Conservation (phyloP, 2,329 filamentous ascomycete species). For the Colletotrichum trifolii region DNA sequence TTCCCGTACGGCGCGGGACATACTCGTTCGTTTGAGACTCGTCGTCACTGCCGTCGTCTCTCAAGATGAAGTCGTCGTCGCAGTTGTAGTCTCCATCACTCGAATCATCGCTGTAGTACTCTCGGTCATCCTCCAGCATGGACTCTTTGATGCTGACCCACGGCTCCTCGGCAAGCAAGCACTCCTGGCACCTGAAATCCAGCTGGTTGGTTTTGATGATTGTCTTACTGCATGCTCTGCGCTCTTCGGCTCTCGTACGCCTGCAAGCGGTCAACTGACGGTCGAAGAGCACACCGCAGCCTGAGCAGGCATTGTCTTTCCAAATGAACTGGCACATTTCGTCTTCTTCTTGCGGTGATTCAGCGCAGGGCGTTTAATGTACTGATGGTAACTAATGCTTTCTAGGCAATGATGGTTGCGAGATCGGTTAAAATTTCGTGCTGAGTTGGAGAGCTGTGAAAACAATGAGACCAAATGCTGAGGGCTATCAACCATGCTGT, state of each 20-base stretch:
- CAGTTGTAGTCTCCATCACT: neutral
- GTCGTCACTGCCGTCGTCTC: neutral
- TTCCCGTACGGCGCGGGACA: neutral
- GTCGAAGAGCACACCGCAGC: conserved; percentile 11
- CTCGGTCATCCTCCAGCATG: neutral
- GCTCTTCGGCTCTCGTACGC: neutral
- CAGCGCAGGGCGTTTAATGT: neutral
- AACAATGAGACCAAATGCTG: too few species aligned
- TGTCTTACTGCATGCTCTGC: neutral
- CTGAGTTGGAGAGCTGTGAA: too few species aligned
- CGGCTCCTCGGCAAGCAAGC: neutral
- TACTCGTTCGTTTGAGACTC: neutral
- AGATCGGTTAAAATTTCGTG: too few species aligned
- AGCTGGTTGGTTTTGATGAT: neutral
- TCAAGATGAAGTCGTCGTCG: neutral
- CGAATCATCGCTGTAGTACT: neutral
- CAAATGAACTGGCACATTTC: conserved; percentile 21
- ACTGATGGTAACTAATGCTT: neutral
- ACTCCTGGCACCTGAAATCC: neutral
- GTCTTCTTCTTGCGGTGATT: neutral
- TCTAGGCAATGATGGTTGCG: neutral
- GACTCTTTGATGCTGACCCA: neutral
- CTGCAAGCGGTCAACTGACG: conserved; percentile 11
- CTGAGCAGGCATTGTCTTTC: conserved; percentile 14
- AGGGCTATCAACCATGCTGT: too few species aligned